Base-by-base conservation (phyloP, 441 rosid genomes). In the Pelargonium australe region DNA sequence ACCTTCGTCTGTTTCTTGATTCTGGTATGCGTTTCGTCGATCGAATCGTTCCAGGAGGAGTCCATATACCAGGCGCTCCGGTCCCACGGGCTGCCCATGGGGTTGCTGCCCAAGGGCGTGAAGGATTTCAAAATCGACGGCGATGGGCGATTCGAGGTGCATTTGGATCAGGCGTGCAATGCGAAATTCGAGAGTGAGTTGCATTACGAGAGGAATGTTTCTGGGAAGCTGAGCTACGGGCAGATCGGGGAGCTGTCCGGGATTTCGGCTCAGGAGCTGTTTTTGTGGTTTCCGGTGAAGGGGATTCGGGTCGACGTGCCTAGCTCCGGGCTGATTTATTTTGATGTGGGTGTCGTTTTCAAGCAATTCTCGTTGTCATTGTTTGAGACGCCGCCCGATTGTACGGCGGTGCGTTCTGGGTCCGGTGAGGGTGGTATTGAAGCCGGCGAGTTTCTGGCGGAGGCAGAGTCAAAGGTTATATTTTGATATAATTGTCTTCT, bases 131-230 rank as follows among this genome's bases (percentile, higher is more conserved):
- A 12, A 41, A 37, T 84, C 63, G 92, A 89, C 31, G 73, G 66
- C 13, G 68, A 82, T 37, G 97, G 99, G 7, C 73, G 68, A 5
- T 95, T 95, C 84, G 83, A 88, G 79, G 89, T 84, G 20, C 79
- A 81, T 69, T 66, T 95, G 63, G 88, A 87, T 40, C 86, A 83
- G 63, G 85, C 96, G 9, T 91, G 99, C 78, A 85, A 95, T 63
- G 91, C 97, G n/a, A 86, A 89, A 71, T 95, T 88, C 76, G 98
- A 90, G 80, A 89, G 84, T 51, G 84, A 92, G 79, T 78, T 95
- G 67, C 98, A 83, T 72, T 95, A 89, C 80, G 93, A 95, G 40
- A 70, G 68, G 63, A 95, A 86, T 58, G 87, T 95, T n/a, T 80
- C 93, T 0, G 99, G 98, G 28, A 77, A 73, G 0, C 70, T 92